phyloP scores from a whole-genome alignment of 2,329 filamentous ascomycete genomes.

The Colletotrichum sp. region DNA sequence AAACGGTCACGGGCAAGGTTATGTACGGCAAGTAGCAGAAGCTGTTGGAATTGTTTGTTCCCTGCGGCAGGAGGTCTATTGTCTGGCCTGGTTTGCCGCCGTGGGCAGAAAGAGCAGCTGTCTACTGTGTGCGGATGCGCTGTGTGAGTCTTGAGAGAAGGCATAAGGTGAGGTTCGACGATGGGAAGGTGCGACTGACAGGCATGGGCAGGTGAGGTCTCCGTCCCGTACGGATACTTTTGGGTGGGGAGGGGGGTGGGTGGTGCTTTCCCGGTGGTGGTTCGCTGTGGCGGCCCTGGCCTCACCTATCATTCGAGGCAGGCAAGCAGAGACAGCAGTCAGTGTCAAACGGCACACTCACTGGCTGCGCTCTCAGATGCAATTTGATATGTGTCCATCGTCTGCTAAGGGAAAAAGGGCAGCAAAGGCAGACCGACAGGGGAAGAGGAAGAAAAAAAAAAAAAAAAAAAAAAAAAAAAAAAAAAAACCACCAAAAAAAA shows the following conservation, averaged over 20 bases:
- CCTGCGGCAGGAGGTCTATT: not conserved
- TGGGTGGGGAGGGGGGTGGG: constrained; percentile 1
- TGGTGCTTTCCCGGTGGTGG: not conserved
- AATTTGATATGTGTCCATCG: not conserved
- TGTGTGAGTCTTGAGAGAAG: not conserved
- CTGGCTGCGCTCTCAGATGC: not conserved
- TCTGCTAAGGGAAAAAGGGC: not conserved
- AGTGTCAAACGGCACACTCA: constrained; percentile 8
- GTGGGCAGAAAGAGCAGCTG: not conserved
- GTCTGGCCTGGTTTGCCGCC: not conserved
- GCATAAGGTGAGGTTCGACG: not conserved
- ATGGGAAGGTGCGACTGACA: not conserved
- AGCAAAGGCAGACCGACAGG: not conserved
- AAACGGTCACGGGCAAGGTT: not conserved
- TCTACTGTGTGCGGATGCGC: not conserved
- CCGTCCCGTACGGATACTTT: constrained; percentile 6
- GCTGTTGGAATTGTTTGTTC: not conserved
- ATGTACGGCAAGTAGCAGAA: not conserved
- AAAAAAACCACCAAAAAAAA: no score
- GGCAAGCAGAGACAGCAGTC: not conserved
- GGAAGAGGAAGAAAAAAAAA: not conserved
- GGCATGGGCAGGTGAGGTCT: not conserved
- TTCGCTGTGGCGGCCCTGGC: not conserved
- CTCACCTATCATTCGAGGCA: not conserved
- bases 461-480: not conserved